A percentile compares a stretch with the other conserved stretches of the same genome.
phyloP scores from a whole-genome alignment of 768 basidiomycete species.

The Harrya chromipes region DNA sequence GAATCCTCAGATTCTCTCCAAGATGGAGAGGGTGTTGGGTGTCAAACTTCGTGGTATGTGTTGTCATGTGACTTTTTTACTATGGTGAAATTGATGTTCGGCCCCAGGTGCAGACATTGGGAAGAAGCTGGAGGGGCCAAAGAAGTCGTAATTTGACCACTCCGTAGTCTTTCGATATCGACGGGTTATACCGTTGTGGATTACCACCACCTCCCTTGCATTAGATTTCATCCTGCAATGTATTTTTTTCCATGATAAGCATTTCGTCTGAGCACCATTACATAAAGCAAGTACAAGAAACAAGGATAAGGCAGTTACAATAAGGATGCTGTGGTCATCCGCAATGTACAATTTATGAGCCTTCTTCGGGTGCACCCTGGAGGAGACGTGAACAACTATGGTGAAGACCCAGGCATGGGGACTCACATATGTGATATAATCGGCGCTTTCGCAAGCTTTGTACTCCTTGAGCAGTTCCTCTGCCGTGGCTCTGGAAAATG shows the following conservation, averaged over 20 bases:
- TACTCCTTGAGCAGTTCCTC: slow-evolving; percentile 91
- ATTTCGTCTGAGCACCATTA: slow-evolving; percentile 3
- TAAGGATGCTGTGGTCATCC: neutral
- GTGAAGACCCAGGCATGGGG: neutral
- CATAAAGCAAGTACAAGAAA: slow-evolving; percentile 2
- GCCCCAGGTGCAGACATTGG: slow-evolving; percentile 72
- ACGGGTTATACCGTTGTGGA: slow-evolving; percentile 20
- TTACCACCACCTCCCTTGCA: slow-evolving; percentile 17
- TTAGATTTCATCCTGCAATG: slow-evolving; percentile 27
- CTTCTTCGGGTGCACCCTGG: slow-evolving; percentile 37
- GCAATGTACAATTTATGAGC: slow-evolving; percentile 11
- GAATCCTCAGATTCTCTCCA: slow-evolving; percentile 79
- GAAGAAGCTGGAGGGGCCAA: slow-evolving; percentile 77
- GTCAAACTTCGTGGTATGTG: slow-evolving; percentile 85
- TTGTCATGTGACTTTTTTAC: neutral
- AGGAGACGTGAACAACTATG: neutral
- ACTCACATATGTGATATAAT: slow-evolving; percentile 87
- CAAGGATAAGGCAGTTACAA: slow-evolving; percentile 1
- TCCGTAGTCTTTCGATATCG: slow-evolving; percentile 35
- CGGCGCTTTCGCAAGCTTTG: slow-evolving; percentile 91
- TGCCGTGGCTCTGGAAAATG: slow-evolving; percentile 65
- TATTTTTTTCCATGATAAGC: slow-evolving; percentile 13
- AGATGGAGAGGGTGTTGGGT: slow-evolving; percentile 82
- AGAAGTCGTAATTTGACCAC: slow-evolving; percentile 58
- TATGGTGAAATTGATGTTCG: slow-evolving; percentile 1